These are phyloP conservation scores for Spathaspora arborariae DNA, from an alignment of 805 yeast genomes.

Conservation along the genomic window DNA sequence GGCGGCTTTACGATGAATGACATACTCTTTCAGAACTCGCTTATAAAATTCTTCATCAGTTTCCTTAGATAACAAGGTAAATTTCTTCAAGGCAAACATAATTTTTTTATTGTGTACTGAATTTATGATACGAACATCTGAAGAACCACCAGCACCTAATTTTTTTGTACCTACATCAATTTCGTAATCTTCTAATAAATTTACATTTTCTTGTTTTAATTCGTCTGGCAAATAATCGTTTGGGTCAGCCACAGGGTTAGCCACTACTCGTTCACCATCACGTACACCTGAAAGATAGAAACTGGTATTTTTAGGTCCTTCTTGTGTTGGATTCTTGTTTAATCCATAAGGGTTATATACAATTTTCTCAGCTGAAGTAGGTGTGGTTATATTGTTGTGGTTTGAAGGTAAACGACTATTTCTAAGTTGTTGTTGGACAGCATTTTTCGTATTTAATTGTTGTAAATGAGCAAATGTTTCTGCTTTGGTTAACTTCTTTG, in stretches of 20 bases:
- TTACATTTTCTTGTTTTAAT: conserved; percentile 44
- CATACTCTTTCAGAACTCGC: conserved; percentile 60
- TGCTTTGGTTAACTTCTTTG: conserved; percentile 22
- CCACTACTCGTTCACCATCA: conserved; percentile 47
- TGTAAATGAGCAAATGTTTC: conserved; percentile 39
- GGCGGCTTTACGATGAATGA: conserved; percentile 52
- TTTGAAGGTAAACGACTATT: conserved; percentile 8
- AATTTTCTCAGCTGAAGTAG: conserved; percentile 34
- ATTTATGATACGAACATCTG: conserved; percentile 51
- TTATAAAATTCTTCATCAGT: conserved; percentile 60
- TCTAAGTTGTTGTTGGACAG: conserved; percentile 15
- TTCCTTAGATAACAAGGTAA: conserved; percentile 58
- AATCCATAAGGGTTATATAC: conserved; percentile 67
- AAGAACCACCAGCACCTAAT: conserved; percentile 71
- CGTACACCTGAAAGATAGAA: conserved; percentile 30
- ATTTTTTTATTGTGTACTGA: conserved; percentile 38
- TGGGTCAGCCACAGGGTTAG: conserved; percentile 63
- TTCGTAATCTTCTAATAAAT: conserved; percentile 54
- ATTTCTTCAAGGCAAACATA: conserved; percentile 62
- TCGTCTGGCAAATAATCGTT: conserved; percentile 57
- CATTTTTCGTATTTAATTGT: conserved; percentile 26
- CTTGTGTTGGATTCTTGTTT: conserved; percentile 26
- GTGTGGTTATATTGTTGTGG: conserved; percentile 1
- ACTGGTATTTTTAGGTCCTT: conserved; percentile 24
- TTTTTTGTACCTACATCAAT: conserved; percentile 39